Percentiles rank a stretch among this genome's conserved stretches.
Evolutionary conservation across 176 grass and related monocot genomes (phyloP).

Genomic region (Carex kokanica): DNA sequence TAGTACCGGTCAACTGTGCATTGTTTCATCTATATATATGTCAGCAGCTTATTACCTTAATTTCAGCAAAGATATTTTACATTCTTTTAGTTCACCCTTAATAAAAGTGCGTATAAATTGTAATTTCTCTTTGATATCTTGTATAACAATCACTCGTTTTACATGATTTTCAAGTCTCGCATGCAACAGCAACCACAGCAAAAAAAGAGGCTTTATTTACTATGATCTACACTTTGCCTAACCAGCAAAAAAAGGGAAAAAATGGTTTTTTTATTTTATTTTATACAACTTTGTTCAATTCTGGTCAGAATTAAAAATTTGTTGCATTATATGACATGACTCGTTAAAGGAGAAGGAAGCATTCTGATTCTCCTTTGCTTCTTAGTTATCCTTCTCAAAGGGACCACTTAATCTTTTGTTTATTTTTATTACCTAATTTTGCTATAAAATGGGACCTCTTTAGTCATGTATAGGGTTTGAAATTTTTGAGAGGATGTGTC

Average conservation of each 20-base stretch:
- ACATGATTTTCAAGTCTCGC: slow-evolving; percentile 21
- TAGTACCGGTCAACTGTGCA: too few relatives aligned
- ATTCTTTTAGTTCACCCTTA: neutral
- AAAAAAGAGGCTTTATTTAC: slow-evolving; percentile 17
- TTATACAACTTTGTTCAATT: neutral
- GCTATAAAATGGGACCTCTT: neutral
- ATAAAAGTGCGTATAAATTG: neutral
- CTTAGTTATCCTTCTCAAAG: slow-evolving; percentile 4
- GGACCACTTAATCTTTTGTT: slow-evolving; percentile 13
- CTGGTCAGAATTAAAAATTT: slow-evolving; percentile 4
- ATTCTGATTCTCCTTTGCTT: slow-evolving; percentile 25
- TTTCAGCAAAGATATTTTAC: neutral
- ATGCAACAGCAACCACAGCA: slow-evolving; percentile 15
- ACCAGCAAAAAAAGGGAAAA: neutral
- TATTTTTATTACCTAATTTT: neutral
- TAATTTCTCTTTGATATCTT: slow-evolving; percentile 2
- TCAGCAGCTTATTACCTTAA: neutral
- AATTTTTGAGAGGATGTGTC: neutral
- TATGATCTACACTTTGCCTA: neutral
- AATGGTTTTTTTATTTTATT: neutral
- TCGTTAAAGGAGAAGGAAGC: neutral
- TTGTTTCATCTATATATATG: too few relatives aligned
- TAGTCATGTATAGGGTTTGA: neutral
- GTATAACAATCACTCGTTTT: neutral
- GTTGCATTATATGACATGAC: slow-evolving; percentile 20